Base-by-base conservation (phyloP, 495 filamentous ascomycete genomes). In the Penicillium angulare region DNA sequence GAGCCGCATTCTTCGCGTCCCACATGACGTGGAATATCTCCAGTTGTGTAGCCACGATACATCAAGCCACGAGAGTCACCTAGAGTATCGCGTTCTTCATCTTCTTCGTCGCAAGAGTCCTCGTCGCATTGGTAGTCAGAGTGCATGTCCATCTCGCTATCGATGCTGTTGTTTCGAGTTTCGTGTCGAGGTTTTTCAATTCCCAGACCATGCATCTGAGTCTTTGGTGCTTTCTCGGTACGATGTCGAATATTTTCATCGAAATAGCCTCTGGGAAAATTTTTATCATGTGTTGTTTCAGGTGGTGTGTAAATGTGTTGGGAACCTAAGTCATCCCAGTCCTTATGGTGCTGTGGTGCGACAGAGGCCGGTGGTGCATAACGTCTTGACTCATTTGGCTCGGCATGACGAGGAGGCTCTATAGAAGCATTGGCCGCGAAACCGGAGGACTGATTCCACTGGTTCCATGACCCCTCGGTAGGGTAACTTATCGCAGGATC, bases 401-500 rank as follows among this genome's bases (percentile, higher is more conserved):
- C 17, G 22, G 16, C 10, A 7, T 5, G 38, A 41, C 10, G 21
- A 41, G 34, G 34, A 18, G 38, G 3, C 20, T 41, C 38, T 41
- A 24, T 31, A 6, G 50, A 16, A 16, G 55, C 18, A 49, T 57
- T 59, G 35, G 47, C 44, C 13, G 40, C 46, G 26, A 53, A 57
- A 6, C 55, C 55, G 20, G 65, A 47, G 1, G 57, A 31, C 27
- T 66, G 65, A 39, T 65, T 52, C 48, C 57, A 60, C 46, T 76
- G 67, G 36, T 66, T 76, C 73, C 73, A 76, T 4, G 73, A 76
- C 7, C 73, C 73, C 18, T 68, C 57, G 22, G 54, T 75, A 24
- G 73, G 73, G 55, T 64, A 66, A 29, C 65, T 72, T 52, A 76
- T 76, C 15, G 66, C 53, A 16, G 64, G 52, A 53, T 76, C 73